phyloP scores from a whole-genome alignment of 192 early-diverging fungal genomes.

The Coemansia furcata region DNA sequence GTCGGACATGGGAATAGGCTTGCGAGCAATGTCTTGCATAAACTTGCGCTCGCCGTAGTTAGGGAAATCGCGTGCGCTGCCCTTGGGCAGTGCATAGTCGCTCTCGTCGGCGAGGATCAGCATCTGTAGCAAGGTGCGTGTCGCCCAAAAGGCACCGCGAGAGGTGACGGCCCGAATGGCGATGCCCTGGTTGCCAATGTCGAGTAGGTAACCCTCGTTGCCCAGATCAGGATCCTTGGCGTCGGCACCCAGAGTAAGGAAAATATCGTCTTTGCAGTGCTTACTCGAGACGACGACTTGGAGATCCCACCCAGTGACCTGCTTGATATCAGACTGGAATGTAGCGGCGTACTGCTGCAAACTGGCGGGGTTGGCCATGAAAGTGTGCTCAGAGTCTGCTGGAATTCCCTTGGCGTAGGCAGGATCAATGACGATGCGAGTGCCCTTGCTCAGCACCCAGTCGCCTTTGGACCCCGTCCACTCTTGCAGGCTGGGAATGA shows the following conservation, averaged over 20 bases:
- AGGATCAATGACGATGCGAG: slow-evolving; percentile 42
- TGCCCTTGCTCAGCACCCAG: slow-evolving; percentile 28
- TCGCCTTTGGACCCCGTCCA: slow-evolving; percentile 37
- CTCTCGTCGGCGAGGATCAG: slow-evolving; percentile 45
- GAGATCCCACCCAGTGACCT: slow-evolving; percentile 31
- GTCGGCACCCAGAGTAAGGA: slow-evolving; percentile 44
- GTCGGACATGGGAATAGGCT: slow-evolving; percentile 46
- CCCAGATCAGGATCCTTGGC: slow-evolving; percentile 23
- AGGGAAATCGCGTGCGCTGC: slow-evolving; percentile 45
- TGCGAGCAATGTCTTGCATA: slow-evolving; percentile 51
- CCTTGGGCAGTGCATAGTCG: slow-evolving; percentile 35
- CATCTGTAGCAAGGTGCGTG: slow-evolving; percentile 50
- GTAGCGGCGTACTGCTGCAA: slow-evolving; percentile 32
- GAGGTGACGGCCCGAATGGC: slow-evolving; percentile 37
- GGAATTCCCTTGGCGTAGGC: slow-evolving; percentile 32
- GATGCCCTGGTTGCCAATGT: slow-evolving; percentile 38
- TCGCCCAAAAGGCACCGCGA: slow-evolving; percentile 50
- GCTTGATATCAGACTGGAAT: slow-evolving; percentile 39
- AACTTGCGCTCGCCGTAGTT: slow-evolving; percentile 50
- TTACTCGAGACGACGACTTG: slow-evolving; percentile 30
- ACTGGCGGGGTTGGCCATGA: slow-evolving; percentile 41
- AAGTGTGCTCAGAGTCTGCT: slow-evolving; percentile 22
- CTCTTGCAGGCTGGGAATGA: slow-evolving; percentile 42
- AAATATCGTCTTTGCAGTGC: slow-evolving; percentile 25
- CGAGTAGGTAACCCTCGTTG: slow-evolving; percentile 40